Evolutionary conservation across 192 early-diverging fungal species (phyloP).

Genomic region (Phlyctochytrium bullatum): DNA sequence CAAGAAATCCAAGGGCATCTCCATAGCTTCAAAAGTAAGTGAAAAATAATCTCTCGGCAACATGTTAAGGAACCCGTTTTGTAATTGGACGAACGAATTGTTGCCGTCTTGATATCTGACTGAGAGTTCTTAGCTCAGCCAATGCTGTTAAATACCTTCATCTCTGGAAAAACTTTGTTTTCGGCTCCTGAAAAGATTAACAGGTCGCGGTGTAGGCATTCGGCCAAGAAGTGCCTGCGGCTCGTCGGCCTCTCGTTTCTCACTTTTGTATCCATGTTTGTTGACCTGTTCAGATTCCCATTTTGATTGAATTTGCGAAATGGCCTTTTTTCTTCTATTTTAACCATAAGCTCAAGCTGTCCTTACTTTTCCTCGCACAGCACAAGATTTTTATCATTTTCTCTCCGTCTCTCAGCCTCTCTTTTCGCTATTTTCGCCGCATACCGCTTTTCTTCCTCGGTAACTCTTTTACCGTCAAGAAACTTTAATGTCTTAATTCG

Average conservation of each 20-base stretch:
- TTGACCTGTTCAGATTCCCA: constrained; percentile 24
- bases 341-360: neutral
- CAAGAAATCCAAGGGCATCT: constrained; percentile 23
- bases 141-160: neutral
- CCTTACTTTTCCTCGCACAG: constrained; percentile 37
- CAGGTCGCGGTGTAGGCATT: neutral
- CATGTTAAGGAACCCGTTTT: constrained; percentile 10
- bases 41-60: constrained; percentile 2
- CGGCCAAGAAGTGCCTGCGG: too few species aligned
- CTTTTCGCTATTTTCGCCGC: constrained; percentile 40
- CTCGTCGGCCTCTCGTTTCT: too few species aligned
- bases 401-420: constrained; percentile 39
- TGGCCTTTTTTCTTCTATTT: constrained; percentile 13
- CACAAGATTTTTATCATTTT: constrained; percentile 31
- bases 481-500: constrained; percentile 35
- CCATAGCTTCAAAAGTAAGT: constrained; percentile 25
- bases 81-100: constrained; percentile 7
- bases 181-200: neutral
- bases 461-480: constrained; percentile 45
- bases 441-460: constrained; percentile 46
- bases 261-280: neutral
- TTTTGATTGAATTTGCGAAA: constrained; percentile 22
- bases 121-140: constrained; percentile 4
- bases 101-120: constrained; percentile 11
- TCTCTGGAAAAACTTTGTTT: neutral